phyloP scores from a whole-genome alignment of 345 rosid species.

The Hevea brasiliensis region DNA sequence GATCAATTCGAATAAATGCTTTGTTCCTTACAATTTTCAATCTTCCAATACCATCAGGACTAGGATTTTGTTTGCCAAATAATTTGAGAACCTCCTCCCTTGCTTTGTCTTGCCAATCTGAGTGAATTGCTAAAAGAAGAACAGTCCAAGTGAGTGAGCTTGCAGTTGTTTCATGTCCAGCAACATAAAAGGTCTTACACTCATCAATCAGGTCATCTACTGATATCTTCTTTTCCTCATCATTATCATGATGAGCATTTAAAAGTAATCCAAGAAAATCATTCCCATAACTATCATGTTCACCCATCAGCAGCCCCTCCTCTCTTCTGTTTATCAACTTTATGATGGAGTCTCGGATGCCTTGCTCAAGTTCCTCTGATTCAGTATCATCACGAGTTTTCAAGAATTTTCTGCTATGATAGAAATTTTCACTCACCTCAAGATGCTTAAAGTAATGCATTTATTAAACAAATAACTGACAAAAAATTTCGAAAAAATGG shows the following conservation, averaged over 20 bases:
- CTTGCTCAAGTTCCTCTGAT: conserved; percentile 20
- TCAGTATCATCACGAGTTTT: conserved; percentile 9
- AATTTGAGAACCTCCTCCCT: conserved; percentile 15
- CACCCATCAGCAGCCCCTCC: neutral
- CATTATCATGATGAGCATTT: conserved; percentile 11
- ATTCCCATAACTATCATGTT: neutral
- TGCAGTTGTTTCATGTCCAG: conserved; percentile 23
- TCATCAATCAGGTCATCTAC: conserved; percentile 19
- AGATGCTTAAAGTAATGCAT: too few relatives aligned
- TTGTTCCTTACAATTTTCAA: conserved; percentile 17
- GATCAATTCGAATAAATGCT: neutral
- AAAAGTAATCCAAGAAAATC: conserved; percentile 26
- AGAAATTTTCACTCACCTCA: neutral
- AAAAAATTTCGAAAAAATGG: too few relatives aligned
- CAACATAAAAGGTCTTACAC: conserved; percentile 17
- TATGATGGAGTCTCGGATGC: conserved; percentile 7
- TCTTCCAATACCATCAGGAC: conserved; percentile 4
- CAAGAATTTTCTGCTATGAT: neutral
- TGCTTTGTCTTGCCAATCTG: conserved; percentile 21
- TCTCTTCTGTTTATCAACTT: conserved; percentile 10
- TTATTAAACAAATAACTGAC: too few relatives aligned
- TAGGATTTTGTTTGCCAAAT: conserved; percentile 12
- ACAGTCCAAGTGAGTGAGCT: conserved; percentile 7
- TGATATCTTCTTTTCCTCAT: conserved; percentile 12
- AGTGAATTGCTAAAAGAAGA: conserved; percentile 24